These are phyloP conservation scores for Mortierella sp. DNA, from an alignment of 371 early-diverging fungal species.

Conservation along the genomic window DNA sequence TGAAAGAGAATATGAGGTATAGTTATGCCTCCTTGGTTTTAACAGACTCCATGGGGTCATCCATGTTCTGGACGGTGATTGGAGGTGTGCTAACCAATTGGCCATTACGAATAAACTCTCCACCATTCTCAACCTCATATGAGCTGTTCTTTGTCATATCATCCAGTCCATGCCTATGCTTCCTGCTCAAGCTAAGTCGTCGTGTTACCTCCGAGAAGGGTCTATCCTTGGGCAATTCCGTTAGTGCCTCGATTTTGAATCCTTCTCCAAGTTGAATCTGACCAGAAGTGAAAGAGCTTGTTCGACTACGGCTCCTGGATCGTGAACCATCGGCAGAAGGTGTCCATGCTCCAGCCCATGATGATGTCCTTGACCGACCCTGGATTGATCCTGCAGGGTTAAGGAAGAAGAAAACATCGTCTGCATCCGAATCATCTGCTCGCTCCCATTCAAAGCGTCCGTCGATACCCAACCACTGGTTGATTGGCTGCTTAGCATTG, in stretches of 20 bases:
- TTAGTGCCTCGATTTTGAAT: constrained; percentile 66
- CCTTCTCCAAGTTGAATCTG: constrained; percentile 55
- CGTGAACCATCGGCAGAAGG: constrained; percentile 47
- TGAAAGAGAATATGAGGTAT: not conserved
- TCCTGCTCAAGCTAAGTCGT: constrained; percentile 35
- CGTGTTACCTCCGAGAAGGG: constrained; percentile 57
- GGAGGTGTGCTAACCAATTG: constrained; percentile 44
- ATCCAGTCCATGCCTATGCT: constrained; percentile 26
- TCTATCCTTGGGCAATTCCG: constrained; percentile 58
- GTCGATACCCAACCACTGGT: constrained; percentile 66
- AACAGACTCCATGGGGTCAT: constrained; percentile 29
- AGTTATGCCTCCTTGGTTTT: constrained; percentile 37
- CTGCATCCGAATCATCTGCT: constrained; percentile 61
- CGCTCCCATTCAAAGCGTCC: constrained; percentile 72
- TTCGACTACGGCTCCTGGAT: constrained; percentile 57
- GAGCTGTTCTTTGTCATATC: constrained; percentile 6
- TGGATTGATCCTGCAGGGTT: constrained; percentile 57
- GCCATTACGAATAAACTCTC: constrained; percentile 30
- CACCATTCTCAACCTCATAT: constrained; percentile 19
- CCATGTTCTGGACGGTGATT: constrained; percentile 47
- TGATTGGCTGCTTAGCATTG: constrained; percentile 38
- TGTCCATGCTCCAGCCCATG: constrained; percentile 44
- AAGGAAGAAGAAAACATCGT: constrained; percentile 65
- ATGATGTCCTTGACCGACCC: constrained; percentile 46
- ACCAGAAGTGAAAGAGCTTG: constrained; percentile 57